These are phyloP conservation scores for Macrolepiota albuminosa DNA, from an alignment of 768 basidiomycete genomes.

Conservation along the genomic window DNA sequence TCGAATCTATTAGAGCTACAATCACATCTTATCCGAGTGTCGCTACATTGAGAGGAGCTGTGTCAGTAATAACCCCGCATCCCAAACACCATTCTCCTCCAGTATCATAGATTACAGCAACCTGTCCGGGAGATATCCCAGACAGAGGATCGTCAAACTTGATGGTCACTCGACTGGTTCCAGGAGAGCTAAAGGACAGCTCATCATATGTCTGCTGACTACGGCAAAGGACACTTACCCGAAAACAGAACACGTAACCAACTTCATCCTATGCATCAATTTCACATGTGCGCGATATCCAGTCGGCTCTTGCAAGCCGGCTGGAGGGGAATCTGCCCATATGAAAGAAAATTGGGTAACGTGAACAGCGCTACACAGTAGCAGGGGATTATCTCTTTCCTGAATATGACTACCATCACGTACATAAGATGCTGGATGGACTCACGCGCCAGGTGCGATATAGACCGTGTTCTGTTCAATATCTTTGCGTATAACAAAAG, in stretches of 20 bases:
- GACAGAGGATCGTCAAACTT: constrained; percentile 55
- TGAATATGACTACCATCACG: not conserved
- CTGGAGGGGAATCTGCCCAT: constrained; percentile 57
- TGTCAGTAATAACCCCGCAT: constrained; percentile 57
- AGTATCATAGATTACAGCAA: constrained; percentile 66
- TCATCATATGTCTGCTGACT: constrained; percentile 2
- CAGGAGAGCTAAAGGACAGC: constrained; percentile 13
- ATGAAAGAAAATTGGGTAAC: constrained; percentile 71
- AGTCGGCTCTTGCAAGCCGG: constrained; percentile 28
- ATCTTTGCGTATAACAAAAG: constrained; percentile 78
- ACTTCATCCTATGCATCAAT: constrained; percentile 66
- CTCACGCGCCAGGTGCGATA: constrained; percentile 71
- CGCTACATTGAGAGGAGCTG: not conserved
- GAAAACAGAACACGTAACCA: constrained; percentile 47
- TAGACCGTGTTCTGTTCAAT: constrained; percentile 57
- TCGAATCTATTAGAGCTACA: not conserved
- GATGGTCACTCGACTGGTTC: constrained; percentile 31
- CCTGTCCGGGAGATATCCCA: constrained; percentile 77
- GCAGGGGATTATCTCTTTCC: constrained; percentile 53
- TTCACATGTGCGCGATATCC: constrained; percentile 53
- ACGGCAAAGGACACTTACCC: constrained; percentile 30
- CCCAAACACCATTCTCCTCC: constrained; percentile 78
- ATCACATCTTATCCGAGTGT: not conserved
- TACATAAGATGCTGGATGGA: constrained; percentile 1
- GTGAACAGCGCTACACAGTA: constrained; percentile 37